Evolutionary conservation across 2,329 filamentous ascomycete species (phyloP).

Genomic region (Colletotrichum filicis): DNA sequence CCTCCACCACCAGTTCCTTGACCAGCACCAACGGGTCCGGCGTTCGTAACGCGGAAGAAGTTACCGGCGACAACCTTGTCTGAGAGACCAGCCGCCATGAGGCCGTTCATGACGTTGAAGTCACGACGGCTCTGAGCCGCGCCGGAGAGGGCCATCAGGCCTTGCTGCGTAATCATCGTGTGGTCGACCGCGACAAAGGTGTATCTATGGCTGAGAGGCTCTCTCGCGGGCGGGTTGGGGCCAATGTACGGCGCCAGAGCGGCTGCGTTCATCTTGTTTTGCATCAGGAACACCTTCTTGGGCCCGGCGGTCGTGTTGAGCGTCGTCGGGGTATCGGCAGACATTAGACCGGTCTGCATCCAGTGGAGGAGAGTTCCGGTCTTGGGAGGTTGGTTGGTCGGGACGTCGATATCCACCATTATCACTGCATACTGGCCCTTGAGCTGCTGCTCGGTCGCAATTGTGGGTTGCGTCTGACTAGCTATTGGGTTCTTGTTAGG

Average conservation of each 20-base stretch:
- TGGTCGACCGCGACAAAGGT: conserved; percentile 53
- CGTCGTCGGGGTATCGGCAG: conserved; percentile 38
- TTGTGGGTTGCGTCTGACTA: conserved; percentile 25
- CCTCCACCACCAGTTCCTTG: conserved; percentile 19
- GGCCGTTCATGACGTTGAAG: conserved; percentile 45
- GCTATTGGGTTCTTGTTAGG: conserved; percentile 10
- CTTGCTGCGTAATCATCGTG: conserved; percentile 39
- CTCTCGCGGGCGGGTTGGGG: conserved; percentile 50
- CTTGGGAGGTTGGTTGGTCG: conserved; percentile 46
- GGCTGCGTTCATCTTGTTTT: conserved; percentile 39
- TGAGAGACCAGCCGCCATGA: conserved; percentile 45
- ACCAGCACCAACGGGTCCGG: conserved; percentile 37
- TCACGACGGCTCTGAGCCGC: conserved; percentile 45
- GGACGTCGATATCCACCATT: conserved; percentile 59
- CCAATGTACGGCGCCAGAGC: conserved; percentile 46
- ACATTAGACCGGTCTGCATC: conserved; percentile 53
- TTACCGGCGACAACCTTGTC: conserved; percentile 49
- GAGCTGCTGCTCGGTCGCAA: conserved; percentile 35
- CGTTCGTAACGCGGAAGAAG: conserved; percentile 52
- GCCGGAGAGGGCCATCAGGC: conserved; percentile 40
- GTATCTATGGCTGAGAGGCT: conserved; percentile 52
- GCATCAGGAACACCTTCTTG: conserved; percentile 44
- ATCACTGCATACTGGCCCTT: conserved; percentile 50
- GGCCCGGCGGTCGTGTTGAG: conserved; percentile 43
- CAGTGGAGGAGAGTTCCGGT: conserved; percentile 59